Conservation (phyloP, 768 basidiomycete species). For the Russula lepida region DNA sequence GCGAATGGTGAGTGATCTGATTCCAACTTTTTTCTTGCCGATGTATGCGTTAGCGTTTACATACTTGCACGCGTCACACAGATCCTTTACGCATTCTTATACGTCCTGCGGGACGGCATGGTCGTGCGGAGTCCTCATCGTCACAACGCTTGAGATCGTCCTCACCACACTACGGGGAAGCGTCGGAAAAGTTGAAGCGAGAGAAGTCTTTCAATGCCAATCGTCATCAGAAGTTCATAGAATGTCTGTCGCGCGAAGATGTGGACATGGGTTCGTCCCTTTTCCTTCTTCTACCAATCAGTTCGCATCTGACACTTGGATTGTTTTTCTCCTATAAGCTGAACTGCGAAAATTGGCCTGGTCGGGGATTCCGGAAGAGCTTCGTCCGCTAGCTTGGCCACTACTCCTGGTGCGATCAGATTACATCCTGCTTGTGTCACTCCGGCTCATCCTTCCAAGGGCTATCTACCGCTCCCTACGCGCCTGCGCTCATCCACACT, state of each 20-base stretch:
- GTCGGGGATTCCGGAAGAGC: conserved; percentile 84
- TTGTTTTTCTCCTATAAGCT: conserved; percentile 31
- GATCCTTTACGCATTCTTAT: conserved; percentile 18
- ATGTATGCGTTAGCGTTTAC: background rate
- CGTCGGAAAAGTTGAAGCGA: conserved; percentile 46
- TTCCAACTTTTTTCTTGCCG: background rate
- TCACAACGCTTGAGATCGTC: conserved; percentile 9
- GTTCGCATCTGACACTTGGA: background rate
- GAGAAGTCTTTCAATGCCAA: conserved; percentile 74
- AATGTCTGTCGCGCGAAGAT: conserved; percentile 66
- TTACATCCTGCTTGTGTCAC: background rate
- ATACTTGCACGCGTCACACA: background rate
- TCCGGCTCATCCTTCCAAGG: conserved; percentile 39
- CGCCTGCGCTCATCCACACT: conserved; percentile 68
- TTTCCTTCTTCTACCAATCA: background rate
- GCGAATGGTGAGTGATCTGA: conserved; percentile 10
- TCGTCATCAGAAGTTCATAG: conserved; percentile 71
- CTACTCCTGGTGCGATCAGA: conserved; percentile 65
- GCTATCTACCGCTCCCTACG: conserved; percentile 82
- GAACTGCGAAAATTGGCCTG: conserved; percentile 89
- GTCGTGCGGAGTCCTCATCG: background rate
- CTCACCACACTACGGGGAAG: conserved; percentile 12
- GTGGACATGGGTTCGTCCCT: conserved; percentile 65
- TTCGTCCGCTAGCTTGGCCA: conserved; percentile 92
- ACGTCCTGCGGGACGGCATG: conserved; percentile 1